A percentile compares a stretch with the other conserved stretches of the same genome.
Evolutionary conservation across 2,329 filamentous ascomycete species (phyloP).

Genomic region (Alternaria burnsii): DNA sequence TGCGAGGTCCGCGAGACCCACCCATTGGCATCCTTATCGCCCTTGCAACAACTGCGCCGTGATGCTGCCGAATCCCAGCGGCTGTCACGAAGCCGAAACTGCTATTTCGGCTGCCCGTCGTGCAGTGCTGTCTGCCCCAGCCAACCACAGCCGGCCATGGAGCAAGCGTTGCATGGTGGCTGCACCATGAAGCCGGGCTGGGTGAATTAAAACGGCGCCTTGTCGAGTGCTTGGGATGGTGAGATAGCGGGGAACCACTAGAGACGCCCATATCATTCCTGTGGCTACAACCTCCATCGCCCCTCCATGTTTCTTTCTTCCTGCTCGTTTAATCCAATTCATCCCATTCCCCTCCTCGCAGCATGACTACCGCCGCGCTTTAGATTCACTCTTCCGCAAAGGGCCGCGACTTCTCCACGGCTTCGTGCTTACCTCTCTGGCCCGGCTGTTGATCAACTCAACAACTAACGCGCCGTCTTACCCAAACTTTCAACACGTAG

Average conservation of each 20-base stretch:
- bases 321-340: constrained; percentile 11
- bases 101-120: constrained; percentile 17
- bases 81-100: constrained; percentile 11
- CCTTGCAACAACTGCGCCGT: constrained; percentile 14
- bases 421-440: constrained; percentile 18
- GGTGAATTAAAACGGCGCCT: constrained; percentile 42
- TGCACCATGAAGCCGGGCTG: constrained; percentile 38
- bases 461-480: constrained; percentile 14
- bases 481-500: constrained; percentile 18
- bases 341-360: constrained; percentile 4
- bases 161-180: constrained; percentile 40
- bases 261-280: constrained; percentile 41
- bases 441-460: constrained; percentile 35
- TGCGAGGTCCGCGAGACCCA: constrained; percentile 11
- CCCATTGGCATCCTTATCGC: constrained; percentile 22
- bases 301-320: constrained; percentile 30
- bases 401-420: constrained; percentile 23
- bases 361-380: constrained; percentile 37
- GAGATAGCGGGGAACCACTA: constrained; percentile 41
- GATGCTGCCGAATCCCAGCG: constrained; percentile 16
- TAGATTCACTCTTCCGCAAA: constrained; percentile 28
- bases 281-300: constrained; percentile 39
- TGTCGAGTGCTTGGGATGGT: constrained; percentile 34
- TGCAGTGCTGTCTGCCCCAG: constrained; percentile 18
- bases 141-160: constrained; percentile 32